A percentile compares a stretch with the other conserved stretches of the same genome.
phyloP scores from a whole-genome alignment of 179 eudicot genomes.

The Drosera spatulata region DNA sequence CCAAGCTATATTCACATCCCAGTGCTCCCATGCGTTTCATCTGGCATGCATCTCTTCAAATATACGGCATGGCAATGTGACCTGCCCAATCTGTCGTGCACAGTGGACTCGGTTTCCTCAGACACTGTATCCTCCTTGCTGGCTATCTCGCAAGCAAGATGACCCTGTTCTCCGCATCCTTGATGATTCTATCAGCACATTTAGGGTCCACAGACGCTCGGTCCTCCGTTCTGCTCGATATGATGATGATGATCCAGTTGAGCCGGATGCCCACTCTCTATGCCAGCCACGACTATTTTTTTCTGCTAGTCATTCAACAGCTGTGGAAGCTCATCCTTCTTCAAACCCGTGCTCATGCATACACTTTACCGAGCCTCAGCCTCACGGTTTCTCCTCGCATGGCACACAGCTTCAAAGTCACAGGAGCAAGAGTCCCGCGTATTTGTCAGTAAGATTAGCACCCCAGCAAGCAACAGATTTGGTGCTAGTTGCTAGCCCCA shows the following conservation, averaged over 20 bases:
- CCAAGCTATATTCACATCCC: slow-evolving; percentile 78
- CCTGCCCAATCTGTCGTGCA: slow-evolving; percentile 86
- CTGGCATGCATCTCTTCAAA: slow-evolving; percentile 81
- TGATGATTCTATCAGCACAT: slow-evolving; percentile 66
- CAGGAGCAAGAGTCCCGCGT: slow-evolving; percentile 29
- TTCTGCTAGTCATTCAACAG: slow-evolving; percentile 24
- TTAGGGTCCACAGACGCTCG: slow-evolving; percentile 73
- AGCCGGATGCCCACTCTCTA: slow-evolving; percentile 34
- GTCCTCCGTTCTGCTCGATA: slow-evolving; percentile 69
- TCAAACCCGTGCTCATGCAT: slow-evolving; percentile 22
- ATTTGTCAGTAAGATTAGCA: slow-evolving; percentile 46
- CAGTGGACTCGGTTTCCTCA: slow-evolving; percentile 85
- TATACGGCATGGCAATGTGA: slow-evolving; percentile 71
- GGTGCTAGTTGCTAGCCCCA: slow-evolving; percentile 78
- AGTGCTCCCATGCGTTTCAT: slow-evolving; percentile 82
- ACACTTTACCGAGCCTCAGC: slow-evolving; percentile 9
- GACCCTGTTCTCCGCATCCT: slow-evolving; percentile 74
- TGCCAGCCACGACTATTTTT: slow-evolving; percentile 56
- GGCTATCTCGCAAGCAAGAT: slow-evolving; percentile 36
- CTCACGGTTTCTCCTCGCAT: slow-evolving; percentile 16
- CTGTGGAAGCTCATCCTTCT: slow-evolving; percentile 21
- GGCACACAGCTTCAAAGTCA: slow-evolving; percentile 15
- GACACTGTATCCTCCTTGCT: slow-evolving; percentile 39
- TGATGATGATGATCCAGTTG: slow-evolving; percentile 73
- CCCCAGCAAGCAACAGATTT: slow-evolving; percentile 62